phyloP scores from a whole-genome alignment of 306 rosid genomes.

The Vicia faba region DNA sequence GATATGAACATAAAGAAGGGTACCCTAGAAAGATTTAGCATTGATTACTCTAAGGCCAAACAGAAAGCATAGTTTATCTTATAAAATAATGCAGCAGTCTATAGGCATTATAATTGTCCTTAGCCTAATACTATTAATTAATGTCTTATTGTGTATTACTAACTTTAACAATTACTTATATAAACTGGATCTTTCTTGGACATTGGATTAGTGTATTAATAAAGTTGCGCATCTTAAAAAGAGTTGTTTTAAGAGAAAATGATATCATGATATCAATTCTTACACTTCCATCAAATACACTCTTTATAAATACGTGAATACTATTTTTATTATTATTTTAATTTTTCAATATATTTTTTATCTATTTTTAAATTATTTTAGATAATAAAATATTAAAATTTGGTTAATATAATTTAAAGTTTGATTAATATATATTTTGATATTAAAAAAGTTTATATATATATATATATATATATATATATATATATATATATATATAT shows the following conservation, averaged over 20 bases:
- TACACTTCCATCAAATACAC: no score
- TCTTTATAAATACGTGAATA: no score
- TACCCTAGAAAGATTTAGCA: not conserved
- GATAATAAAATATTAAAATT: no score
- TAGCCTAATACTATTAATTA: not conserved
- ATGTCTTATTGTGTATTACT: not conserved
- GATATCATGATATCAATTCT: no score
- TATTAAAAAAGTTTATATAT: no score
- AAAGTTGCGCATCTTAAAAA: not conserved
- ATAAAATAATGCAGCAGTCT: not conserved
- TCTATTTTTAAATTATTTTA: no score
- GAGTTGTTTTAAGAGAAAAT: not conserved
- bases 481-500: no score
- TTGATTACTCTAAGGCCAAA: not conserved
- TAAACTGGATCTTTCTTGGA: not conserved
- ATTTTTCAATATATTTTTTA: no score
- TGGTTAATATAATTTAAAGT: no score
- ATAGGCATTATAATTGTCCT: conserved; percentile 8
- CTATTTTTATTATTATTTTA: no score
- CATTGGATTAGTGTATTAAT: not conserved
- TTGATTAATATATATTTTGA: no score
- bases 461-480: no score
- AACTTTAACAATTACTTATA: not conserved
- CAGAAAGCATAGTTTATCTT: not conserved
- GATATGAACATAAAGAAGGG: not conserved